Evolutionary conservation across 2,329 filamentous ascomycete species (phyloP).

Genomic region (Aspergillus sp.): DNA sequence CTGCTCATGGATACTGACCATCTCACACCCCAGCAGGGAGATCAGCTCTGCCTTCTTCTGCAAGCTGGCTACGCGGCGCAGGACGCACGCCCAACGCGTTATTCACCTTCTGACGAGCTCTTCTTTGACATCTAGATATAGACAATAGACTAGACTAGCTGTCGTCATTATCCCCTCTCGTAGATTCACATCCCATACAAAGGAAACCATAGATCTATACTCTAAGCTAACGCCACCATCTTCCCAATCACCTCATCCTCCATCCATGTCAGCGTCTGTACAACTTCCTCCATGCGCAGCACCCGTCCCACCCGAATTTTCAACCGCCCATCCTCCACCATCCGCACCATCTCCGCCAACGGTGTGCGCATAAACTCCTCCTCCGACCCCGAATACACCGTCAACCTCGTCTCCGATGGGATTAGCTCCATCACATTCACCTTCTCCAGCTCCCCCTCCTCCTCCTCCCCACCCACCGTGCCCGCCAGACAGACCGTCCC

Average conservation of each 20-base stretch:
- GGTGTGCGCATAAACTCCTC: conserved; percentile 43
- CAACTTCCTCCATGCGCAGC: conserved; percentile 46
- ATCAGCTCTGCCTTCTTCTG: not conserved
- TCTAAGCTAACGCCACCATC: conserved; percentile 35
- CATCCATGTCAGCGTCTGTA: conserved; percentile 42
- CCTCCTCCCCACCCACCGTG: conserved; percentile 36
- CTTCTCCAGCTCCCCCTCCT: conserved; percentile 39
- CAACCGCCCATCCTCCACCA: conserved; percentile 39
- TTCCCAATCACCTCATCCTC: conserved; percentile 44
- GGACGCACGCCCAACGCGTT: not conserved
- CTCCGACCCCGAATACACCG: conserved; percentile 38
- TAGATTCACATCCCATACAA: not conserved
- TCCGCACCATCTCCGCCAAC: conserved; percentile 36
- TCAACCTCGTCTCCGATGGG: conserved; percentile 40
- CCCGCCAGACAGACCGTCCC: conserved; percentile 48
- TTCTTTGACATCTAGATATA: too few relatives aligned
- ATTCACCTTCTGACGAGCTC: too few relatives aligned
- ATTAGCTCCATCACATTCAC: conserved; percentile 46
- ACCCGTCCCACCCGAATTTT: conserved; percentile 42
- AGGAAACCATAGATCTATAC: not conserved
- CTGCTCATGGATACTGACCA: not conserved
- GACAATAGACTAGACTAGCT: too few relatives aligned
- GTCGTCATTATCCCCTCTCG: not conserved
- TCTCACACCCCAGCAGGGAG: not conserved
- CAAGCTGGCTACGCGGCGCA: not conserved